Percentiles rank a stretch among this genome's conserved stretches.
These are phyloP conservation scores for Akanthomyces uredinophilus DNA, from an alignment of 2,329 filamentous ascomycete species.

Conservation along the genomic window DNA sequence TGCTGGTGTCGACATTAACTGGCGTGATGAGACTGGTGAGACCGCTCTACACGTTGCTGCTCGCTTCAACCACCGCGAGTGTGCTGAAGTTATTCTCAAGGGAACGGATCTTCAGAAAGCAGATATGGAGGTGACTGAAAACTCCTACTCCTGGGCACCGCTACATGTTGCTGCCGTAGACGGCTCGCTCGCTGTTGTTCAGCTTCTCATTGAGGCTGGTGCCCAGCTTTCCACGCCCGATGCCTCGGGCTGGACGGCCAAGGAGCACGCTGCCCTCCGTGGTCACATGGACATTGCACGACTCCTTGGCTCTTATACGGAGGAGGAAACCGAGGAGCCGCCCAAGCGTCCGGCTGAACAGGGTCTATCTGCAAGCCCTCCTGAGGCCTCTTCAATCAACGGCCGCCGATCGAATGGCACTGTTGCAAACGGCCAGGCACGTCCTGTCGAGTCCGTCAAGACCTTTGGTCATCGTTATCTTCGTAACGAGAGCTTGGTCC, in stretches of 20 bases:
- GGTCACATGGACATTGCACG: slow-evolving; percentile 80
- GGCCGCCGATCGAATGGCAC: slow-evolving; percentile 48
- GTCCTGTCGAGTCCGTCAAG: slow-evolving; percentile 74
- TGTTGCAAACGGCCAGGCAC: slow-evolving; percentile 39
- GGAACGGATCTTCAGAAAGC: slow-evolving; percentile 67
- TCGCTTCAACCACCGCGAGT: slow-evolving; percentile 77
- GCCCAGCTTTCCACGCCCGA: slow-evolving; percentile 71
- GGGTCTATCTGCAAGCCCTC: slow-evolving; percentile 19
- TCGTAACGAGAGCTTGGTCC: slow-evolving; percentile 78
- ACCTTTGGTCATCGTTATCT: slow-evolving; percentile 95
- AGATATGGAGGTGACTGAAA: slow-evolving; percentile 72
- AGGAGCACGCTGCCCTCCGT: slow-evolving; percentile 85
- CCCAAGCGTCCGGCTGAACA: slow-evolving; percentile 23
- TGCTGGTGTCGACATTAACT: slow-evolving; percentile 88
- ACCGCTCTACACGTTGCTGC: slow-evolving; percentile 89
- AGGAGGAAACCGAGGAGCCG: slow-evolving; percentile 26
- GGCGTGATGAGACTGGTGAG: slow-evolving; percentile 84
- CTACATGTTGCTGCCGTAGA: slow-evolving; percentile 90
- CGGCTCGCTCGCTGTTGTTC: slow-evolving; percentile 68
- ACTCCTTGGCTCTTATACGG: slow-evolving; percentile 53
- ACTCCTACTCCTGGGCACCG: slow-evolving; percentile 90
- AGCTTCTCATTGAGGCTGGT: slow-evolving; percentile 72
- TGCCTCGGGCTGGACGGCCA: slow-evolving; percentile 88
- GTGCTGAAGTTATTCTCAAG: slow-evolving; percentile 68
- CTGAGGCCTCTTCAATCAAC: slow-evolving; percentile 56